phyloP scores from a whole-genome alignment of 352 stramenopile species.

The Saprolegnia diclina region DNA sequence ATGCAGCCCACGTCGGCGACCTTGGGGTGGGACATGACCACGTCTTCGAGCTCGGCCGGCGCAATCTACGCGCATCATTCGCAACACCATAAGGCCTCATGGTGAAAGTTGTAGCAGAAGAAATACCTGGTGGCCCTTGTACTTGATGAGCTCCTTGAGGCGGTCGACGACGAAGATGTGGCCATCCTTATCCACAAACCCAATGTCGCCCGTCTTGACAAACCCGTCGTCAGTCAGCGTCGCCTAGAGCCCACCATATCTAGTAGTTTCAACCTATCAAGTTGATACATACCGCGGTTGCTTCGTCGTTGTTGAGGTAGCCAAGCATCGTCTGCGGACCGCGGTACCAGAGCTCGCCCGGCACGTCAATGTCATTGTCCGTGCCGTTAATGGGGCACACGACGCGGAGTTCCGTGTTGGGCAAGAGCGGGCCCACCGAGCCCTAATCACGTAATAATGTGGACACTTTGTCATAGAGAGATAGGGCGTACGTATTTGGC shows the following conservation, averaged over 20 bases:
- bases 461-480: not conserved
- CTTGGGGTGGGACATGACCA: constrained; percentile 65
- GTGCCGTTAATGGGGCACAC: constrained; percentile 39
- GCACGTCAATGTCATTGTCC: constrained; percentile 35
- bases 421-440: constrained; percentile 43
- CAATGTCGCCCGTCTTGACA: constrained; percentile 87
- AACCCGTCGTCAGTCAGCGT: constrained; percentile 75
- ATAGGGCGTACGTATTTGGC: not conserved
- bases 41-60: constrained; percentile 87
- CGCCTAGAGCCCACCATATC: constrained; percentile 17
- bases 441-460: constrained; percentile 25
- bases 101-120: no score
- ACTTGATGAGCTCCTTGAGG: constrained; percentile 95
- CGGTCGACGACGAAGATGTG: constrained; percentile 90
- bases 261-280: not conserved
- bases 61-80: constrained; percentile 38
- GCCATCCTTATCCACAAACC: constrained; percentile 86
- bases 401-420: constrained; percentile 53
- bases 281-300: constrained; percentile 41
- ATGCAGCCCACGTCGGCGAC: constrained; percentile 74
- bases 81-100: no score
- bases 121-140: constrained; percentile 81
- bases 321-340: constrained; percentile 88
- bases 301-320: constrained; percentile 85
- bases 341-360: constrained; percentile 79